These are phyloP conservation scores for Trichoderma virens DNA, from an alignment of 495 filamentous ascomycete genomes.

Conservation along the genomic window DNA sequence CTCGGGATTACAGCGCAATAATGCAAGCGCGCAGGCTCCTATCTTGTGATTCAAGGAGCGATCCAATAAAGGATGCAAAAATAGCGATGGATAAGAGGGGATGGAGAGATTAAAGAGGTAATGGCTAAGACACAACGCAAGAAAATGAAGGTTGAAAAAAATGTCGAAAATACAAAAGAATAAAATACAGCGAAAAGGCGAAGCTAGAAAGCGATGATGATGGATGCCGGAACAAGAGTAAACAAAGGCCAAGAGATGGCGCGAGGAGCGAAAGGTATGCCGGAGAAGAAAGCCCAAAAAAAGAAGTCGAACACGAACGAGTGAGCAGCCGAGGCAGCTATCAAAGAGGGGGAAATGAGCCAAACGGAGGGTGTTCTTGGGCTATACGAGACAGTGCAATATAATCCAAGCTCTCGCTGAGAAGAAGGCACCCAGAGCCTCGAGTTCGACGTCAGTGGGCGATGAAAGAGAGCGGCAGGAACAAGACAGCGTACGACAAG, in stretches of 20 bases:
- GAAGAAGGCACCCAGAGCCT: not conserved
- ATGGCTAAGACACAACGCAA: slow-evolving; percentile 13
- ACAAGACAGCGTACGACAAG: slow-evolving; percentile 7
- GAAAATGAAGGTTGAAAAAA: slow-evolving; percentile 16
- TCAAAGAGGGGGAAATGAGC: slow-evolving; percentile 2
- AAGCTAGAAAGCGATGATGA: not conserved
- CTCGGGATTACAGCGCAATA: not conserved
- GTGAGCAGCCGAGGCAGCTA: slow-evolving; percentile 5
- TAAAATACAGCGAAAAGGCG: not conserved
- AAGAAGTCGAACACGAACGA: slow-evolving; percentile 1
- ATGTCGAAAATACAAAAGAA: not conserved
- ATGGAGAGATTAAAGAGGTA: slow-evolving; percentile 15
- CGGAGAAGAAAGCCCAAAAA: not conserved
- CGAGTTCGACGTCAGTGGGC: not conserved
- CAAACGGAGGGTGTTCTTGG: not conserved
- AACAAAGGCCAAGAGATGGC: not conserved
- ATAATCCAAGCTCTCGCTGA: not conserved
- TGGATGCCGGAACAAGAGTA: not conserved
- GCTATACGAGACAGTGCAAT: not conserved
- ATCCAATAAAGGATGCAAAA: not conserved
- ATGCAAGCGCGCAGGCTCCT: not conserved
- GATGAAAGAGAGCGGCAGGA: slow-evolving; percentile 8
- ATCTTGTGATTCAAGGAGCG: not conserved
- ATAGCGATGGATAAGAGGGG: not conserved
- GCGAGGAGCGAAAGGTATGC: slow-evolving; percentile 5